Evolutionary conservation across 352 stramenopile genomes (phyloP), one percentile per base, ranked within the genome.

Genomic region (Globisporangium nunn): DNA sequence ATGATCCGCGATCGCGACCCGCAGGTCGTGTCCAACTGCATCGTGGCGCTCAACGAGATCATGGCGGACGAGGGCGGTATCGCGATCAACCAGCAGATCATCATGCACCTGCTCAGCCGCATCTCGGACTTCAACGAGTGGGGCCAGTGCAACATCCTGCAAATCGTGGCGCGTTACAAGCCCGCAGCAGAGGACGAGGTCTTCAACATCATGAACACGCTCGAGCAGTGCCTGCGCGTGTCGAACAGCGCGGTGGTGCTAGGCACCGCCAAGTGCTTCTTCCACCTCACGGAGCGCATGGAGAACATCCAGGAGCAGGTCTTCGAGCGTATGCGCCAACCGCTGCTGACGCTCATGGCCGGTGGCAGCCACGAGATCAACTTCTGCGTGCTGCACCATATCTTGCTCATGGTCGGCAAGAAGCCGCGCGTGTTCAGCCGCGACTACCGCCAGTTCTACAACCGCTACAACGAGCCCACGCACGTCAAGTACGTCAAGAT

Each of bases 71-170:
- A 97, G 68, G 97, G 97, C 50, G 97, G 97, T 49, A 98, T 99
- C 74, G 93, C 91, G 17, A 93, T 99, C 57, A 99, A 98, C 73
- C 74, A 97, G 31, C 89, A 94, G 37, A 97, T 99, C 63, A 94
- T 99, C 54, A 82, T 98, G 71, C 94, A 99, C 62, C 79, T 99
- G 57, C 70, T 99, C 45, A 98, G 96, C 64, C 87, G 97, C 43
- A 97, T 99, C 64, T 91, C 96, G 55, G 96, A 99, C 74, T 99
- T 99, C 68, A 98, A 97, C 64, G 97, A 99, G 76, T 99, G 98
- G 93, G 96, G 96, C 15, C 87, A 99, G 61, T 96, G 96, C 56
- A 91, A 97, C 68, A 93, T 99, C 10, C 78, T 99, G 48, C 78
- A 98, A 57, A 85, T 99, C 44, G 82, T 97, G 41, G 78, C 87